These are phyloP conservation scores for Hanseniaspora mollemarum DNA, from an alignment of 805 yeast species.

Conservation along the genomic window DNA sequence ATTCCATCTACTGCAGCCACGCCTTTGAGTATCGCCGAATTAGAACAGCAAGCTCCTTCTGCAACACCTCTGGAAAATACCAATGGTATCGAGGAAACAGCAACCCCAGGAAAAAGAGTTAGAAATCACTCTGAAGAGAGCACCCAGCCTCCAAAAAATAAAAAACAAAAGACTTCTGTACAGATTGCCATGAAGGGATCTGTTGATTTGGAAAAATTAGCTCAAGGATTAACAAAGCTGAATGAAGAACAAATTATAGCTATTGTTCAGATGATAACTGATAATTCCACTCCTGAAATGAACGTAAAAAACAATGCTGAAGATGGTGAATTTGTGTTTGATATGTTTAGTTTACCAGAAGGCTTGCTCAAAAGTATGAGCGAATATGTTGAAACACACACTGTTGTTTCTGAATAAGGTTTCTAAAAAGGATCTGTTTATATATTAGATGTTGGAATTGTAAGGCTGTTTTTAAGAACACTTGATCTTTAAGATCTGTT, in stretches of 20 bases:
- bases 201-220: constrained; percentile 80
- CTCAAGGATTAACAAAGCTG: constrained; percentile 77
- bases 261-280: constrained; percentile 95
- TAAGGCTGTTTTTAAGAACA: too few species aligned
- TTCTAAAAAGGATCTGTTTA: too few species aligned
- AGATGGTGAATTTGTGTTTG: constrained; percentile 95
- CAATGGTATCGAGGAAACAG: constrained; percentile 25
- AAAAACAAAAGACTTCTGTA: constrained; percentile 28
- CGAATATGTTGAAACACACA: constrained; percentile 81
- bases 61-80: constrained; percentile 18
- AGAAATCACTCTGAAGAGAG: constrained; percentile 15
- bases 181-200: constrained; percentile 47
- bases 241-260: constrained; percentile 87
- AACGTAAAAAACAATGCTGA: constrained; percentile 90
- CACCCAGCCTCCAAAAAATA: neutral
- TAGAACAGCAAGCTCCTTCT: constrained; percentile 21
- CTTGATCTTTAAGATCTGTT: too few species aligned
- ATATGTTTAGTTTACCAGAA: constrained; percentile 85
- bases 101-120: constrained; percentile 30
- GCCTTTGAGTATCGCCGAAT: constrained; percentile 28
- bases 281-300: constrained; percentile 89
- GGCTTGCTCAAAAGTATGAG: constrained; percentile 79
- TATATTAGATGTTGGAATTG: too few species aligned
- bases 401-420: constrained; percentile 23
- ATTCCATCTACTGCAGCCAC: constrained; percentile 30